Evolutionary conservation across 225 moss, liverwort and hornwort genomes (phyloP).

Genomic region (Pseudisothecium myosuroides): DNA sequence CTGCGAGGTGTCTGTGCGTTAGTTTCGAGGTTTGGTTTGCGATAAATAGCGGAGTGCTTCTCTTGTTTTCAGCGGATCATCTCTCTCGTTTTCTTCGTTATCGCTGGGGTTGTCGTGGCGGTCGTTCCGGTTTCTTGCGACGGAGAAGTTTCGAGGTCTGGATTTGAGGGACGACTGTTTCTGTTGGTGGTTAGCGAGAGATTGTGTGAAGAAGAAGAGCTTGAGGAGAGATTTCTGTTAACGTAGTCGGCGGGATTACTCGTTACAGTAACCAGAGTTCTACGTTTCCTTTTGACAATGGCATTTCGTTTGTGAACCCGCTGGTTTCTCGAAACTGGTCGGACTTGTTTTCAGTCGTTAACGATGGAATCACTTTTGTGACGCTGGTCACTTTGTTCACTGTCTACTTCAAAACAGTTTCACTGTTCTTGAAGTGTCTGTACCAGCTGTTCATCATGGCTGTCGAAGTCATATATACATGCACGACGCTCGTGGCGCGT

Average conservation of each 20-base stretch:
- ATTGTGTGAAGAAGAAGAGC: neutral
- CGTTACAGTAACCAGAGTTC: constrained; percentile 16
- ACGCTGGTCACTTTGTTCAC: constrained; percentile 16
- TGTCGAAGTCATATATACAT: constrained; percentile 14
- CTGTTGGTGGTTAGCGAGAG: neutral
- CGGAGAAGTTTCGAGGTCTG: neutral
- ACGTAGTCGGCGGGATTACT: constrained; percentile 14
- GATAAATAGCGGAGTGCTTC: neutral
- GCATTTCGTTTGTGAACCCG: neutral
- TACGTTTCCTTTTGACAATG: constrained; percentile 16
- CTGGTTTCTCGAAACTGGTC: neutral
- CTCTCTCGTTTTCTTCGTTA: neutral
- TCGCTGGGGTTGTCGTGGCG: neutral
- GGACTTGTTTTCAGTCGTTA: neutral
- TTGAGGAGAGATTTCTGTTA: neutral
- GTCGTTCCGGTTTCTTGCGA: neutral
- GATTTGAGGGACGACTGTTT: neutral
- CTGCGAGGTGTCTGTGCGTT: neutral
- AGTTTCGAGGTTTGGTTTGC: neutral
- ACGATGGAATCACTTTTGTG: constrained; percentile 32
- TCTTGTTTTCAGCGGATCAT: neutral
- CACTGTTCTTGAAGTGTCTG: constrained; percentile 19
- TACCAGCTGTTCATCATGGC: constrained; percentile 30
- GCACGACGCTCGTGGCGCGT: constrained; percentile 22
- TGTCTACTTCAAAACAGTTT: neutral